Percentiles rank a stretch among this genome's conserved stretches.
phyloP scores from a whole-genome alignment of 192 early-diverging fungal species.

The Polychytrium aggregatum region DNA sequence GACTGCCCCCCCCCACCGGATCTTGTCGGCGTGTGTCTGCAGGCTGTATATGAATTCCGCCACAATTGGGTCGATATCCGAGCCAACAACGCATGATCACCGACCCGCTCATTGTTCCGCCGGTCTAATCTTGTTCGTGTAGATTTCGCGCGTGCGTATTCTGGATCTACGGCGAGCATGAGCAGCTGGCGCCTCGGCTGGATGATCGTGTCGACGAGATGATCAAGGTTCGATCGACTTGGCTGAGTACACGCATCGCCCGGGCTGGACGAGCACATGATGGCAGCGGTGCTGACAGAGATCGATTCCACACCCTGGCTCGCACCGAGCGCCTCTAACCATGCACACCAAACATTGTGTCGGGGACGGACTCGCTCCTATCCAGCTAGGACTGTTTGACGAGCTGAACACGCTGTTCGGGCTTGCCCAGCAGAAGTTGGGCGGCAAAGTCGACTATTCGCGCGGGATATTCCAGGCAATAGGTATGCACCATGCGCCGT shows the following conservation, averaged over 20 bases:
- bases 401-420: constrained; percentile 33
- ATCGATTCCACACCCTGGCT: neutral
- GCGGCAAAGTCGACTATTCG: constrained; percentile 16
- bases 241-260: constrained; percentile 17
- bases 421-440: constrained; percentile 20
- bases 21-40: too few species aligned
- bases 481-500: constrained; percentile 19
- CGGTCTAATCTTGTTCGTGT: too few species aligned
- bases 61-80: too few species aligned
- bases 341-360: neutral
- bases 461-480: constrained; percentile 70
- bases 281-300: neutral
- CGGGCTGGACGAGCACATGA: neutral
- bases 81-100: too few species aligned
- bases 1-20: neutral
- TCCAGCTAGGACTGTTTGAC: constrained; percentile 30
- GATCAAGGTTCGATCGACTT: constrained; percentile 60
- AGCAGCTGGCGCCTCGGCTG: constrained; percentile 59
- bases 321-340: neutral
- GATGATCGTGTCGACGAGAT: constrained; percentile 80
- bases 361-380: neutral
- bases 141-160: constrained; percentile 69
- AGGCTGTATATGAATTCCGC: too few species aligned
- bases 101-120: too few species aligned
- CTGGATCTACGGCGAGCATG: constrained; percentile 74